These are phyloP conservation scores for Ajuga reptans DNA, from an alignment of 305 asterid species.

Conservation along the genomic window DNA sequence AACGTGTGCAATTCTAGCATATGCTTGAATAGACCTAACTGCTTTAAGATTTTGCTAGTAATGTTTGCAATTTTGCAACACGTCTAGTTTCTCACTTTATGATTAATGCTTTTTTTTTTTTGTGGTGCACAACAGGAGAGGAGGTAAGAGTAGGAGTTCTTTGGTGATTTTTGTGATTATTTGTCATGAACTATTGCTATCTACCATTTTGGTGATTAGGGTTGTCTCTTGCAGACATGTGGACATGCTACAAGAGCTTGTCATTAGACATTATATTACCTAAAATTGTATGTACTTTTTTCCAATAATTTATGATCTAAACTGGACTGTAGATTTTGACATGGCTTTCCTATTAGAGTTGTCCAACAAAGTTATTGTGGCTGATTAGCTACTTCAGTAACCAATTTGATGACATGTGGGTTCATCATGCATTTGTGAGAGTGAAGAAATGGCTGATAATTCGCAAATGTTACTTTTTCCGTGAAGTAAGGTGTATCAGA, in stretches of 20 bases:
- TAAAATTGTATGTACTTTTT: not conserved
- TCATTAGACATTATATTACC: not conserved
- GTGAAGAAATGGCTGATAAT: not conserved
- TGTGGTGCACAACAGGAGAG: not conserved
- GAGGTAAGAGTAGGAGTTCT: not conserved
- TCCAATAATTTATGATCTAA: not conserved
- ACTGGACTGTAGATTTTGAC: not conserved
- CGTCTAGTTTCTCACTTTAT: not conserved
- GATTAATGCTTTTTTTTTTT: not conserved
- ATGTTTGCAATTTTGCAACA: not conserved
- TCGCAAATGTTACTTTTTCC: not conserved
- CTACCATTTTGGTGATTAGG: not conserved
- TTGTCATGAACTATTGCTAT: not conserved
- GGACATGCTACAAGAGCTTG: not conserved
- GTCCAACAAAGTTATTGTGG: not conserved
- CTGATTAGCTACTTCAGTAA: slow-evolving; percentile 10
- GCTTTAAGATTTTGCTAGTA: not conserved
- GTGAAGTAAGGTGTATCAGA: not conserved
- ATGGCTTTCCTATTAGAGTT: not conserved
- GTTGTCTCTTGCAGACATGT: not conserved
- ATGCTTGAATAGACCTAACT: slow-evolving; percentile 5
- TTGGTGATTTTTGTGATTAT: not conserved
- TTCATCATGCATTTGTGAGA: not conserved
- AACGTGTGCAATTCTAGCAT: not conserved
- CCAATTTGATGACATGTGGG: not conserved